Evolutionary conservation across 225 moss, liverwort and hornwort species (phyloP).

Genomic region (Physcomitrium patens): DNA sequence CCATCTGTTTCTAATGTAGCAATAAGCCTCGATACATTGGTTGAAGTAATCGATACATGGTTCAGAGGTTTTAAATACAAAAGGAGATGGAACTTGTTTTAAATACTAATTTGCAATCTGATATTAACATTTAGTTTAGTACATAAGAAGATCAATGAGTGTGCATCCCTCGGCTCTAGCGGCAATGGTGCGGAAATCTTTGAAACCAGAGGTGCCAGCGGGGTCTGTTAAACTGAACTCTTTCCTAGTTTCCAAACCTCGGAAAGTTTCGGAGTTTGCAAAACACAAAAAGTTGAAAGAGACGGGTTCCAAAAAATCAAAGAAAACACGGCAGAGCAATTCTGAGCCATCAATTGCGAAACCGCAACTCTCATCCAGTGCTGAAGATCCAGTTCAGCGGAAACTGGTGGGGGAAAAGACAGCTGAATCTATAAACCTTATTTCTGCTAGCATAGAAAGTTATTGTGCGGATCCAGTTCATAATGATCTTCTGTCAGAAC

Average conservation of each 20-base stretch:
- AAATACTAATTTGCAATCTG: constrained; percentile 9
- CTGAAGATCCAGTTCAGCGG: constrained; percentile 29
- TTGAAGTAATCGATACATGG: background rate
- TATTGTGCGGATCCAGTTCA: constrained; percentile 29
- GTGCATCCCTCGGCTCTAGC: constrained; percentile 9
- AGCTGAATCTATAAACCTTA: constrained; percentile 35
- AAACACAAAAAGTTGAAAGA: constrained; percentile 10
- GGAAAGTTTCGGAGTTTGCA: constrained; percentile 15
- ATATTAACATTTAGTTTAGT: background rate
- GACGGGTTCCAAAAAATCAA: constrained; percentile 36
- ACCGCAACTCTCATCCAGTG: constrained; percentile 19
- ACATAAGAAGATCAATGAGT: constrained; percentile 10
- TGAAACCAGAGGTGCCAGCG: constrained; percentile 14
- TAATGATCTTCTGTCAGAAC: constrained; percentile 35
- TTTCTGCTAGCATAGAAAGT: constrained; percentile 34
- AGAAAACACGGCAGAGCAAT: constrained; percentile 36
- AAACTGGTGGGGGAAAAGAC: constrained; percentile 48
- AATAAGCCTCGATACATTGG: background rate
- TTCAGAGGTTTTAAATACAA: constrained; percentile 24
- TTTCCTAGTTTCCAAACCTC: constrained; percentile 21
- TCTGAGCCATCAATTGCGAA: constrained; percentile 27
- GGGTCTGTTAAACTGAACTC: constrained; percentile 9
- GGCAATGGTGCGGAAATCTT: constrained; percentile 44
- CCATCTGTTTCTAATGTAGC: background rate
- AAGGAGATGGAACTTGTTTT: constrained; percentile 44